These are phyloP conservation scores for Coemansia sp. DNA, from an alignment of 192 early-diverging fungal genomes.

Conservation along the genomic window DNA sequence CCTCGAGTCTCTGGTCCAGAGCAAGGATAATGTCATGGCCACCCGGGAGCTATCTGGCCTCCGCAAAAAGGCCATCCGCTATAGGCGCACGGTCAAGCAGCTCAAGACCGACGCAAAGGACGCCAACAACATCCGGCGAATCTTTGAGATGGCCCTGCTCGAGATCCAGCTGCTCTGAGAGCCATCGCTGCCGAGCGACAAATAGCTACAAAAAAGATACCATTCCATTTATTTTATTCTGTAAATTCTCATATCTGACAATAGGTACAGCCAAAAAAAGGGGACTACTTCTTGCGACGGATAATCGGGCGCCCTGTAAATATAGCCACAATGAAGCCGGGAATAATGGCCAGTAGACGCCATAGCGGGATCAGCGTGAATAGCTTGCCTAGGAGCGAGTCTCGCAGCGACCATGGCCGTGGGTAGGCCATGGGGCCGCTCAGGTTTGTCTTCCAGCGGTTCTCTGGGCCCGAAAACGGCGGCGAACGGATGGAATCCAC, in stretches of 20 bases:
- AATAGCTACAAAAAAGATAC: neutral
- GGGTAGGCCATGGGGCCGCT: constrained; percentile 17
- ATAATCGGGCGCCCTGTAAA: constrained; percentile 15
- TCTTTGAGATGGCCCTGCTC: constrained; percentile 34
- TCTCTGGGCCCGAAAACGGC: constrained; percentile 17
- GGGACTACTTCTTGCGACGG: neutral
- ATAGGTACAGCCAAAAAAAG: neutral
- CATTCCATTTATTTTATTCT: neutral
- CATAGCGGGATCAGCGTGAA: constrained; percentile 34
- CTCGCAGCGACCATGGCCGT: constrained; percentile 7
- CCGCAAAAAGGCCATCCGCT: constrained; percentile 7
- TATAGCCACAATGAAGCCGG: constrained; percentile 23
- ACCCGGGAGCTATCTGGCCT: constrained; percentile 1
- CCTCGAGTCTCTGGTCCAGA: constrained; percentile 3
- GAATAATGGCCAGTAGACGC: constrained; percentile 23
- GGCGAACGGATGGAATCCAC: constrained; percentile 30
- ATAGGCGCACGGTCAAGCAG: constrained; percentile 2
- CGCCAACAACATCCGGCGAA: constrained; percentile 19
- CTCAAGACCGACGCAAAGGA: constrained; percentile 19
- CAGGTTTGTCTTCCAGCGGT: constrained; percentile 33
- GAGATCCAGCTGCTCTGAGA: constrained; percentile 27
- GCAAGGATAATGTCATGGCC: neutral
- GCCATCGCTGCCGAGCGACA: neutral
- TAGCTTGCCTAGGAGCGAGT: constrained; percentile 13
- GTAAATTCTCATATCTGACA: neutral